Evolutionary conservation across 495 filamentous ascomycete genomes (phyloP).

Genomic region (Gamarada debralockiae): DNA sequence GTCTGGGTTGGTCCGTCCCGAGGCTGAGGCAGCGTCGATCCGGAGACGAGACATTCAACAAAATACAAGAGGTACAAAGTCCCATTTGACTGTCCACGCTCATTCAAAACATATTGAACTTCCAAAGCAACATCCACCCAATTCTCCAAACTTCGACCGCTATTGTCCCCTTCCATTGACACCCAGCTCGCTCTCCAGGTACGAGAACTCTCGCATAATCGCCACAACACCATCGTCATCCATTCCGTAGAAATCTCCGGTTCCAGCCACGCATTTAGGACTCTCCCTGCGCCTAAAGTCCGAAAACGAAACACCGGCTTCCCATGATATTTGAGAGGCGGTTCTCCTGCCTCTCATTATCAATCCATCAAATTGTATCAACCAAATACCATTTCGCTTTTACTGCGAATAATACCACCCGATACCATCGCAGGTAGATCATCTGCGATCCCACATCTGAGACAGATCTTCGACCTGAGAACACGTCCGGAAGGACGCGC

Average conservation of each 20-base stretch:
- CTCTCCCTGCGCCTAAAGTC: slow-evolving; percentile 9
- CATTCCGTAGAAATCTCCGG: background rate
- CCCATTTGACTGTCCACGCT: too few species aligned
- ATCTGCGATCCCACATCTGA: slow-evolving; percentile 14
- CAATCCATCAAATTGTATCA: slow-evolving; percentile 20
- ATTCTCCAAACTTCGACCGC: too few species aligned
- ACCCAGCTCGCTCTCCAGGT: too few species aligned
- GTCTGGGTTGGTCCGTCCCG: too few species aligned
- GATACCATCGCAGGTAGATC: slow-evolving; percentile 17
- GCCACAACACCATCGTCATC: slow-evolving; percentile 15
- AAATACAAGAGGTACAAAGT: too few species aligned
- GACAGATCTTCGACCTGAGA: slow-evolving; percentile 13
- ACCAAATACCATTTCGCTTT: slow-evolving; percentile 16
- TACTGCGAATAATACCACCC: slow-evolving; percentile 22
- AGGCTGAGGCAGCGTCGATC: too few species aligned
- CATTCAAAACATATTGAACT: too few species aligned
- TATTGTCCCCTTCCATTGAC: too few species aligned
- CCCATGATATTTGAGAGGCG: slow-evolving; percentile 16
- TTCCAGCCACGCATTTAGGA: slow-evolving; percentile 7
- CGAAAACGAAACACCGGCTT: slow-evolving; percentile 5
- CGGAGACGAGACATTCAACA: too few species aligned
- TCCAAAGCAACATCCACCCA: too few species aligned
- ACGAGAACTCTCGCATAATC: background rate
- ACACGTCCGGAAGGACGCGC: slow-evolving; percentile 7
- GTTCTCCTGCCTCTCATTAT: slow-evolving; percentile 12